Conservation (phyloP, 2,329 filamentous ascomycete species). For the Mollisiaceae sp. region DNA sequence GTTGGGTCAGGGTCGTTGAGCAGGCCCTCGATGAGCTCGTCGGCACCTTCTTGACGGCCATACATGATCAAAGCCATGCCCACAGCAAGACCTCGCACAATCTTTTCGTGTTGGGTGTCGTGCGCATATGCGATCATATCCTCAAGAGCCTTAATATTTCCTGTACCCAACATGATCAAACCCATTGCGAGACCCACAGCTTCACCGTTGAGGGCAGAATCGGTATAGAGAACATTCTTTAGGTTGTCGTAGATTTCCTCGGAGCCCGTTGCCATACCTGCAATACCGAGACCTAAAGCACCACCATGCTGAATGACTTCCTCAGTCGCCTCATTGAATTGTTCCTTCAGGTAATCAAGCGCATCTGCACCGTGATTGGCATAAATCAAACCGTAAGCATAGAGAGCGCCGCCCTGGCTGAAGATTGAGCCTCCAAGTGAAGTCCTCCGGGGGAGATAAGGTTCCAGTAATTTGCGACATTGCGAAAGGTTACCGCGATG, state of each 20-base stretch:
- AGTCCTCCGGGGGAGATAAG: slow-evolving; percentile 83
- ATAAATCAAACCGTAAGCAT: slow-evolving; percentile 94
- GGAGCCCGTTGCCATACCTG: slow-evolving; percentile 95
- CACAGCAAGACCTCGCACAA: slow-evolving; percentile 90
- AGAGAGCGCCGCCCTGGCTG: slow-evolving; percentile 94
- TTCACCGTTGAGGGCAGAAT: slow-evolving; percentile 96
- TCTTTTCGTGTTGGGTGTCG: slow-evolving; percentile 98
- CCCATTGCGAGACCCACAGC: slow-evolving; percentile 96
- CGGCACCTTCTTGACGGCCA: slow-evolving; percentile 89
- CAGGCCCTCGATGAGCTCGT: slow-evolving; percentile 91
- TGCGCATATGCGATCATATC: slow-evolving; percentile 98
- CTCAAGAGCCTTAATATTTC: slow-evolving; percentile 88
- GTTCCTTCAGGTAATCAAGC: slow-evolving; percentile 75
- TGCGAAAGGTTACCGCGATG: slow-evolving; percentile 95
- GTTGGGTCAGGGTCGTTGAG: slow-evolving; percentile 93
- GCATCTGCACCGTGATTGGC: slow-evolving; percentile 96
- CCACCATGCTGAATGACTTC: slow-evolving; percentile 98
- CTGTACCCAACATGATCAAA: slow-evolving; percentile 97
- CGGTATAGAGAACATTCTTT: slow-evolving; percentile 84
- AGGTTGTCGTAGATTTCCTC: slow-evolving; percentile 91
- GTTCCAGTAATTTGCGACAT: slow-evolving; percentile 89
- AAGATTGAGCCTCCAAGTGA: slow-evolving; percentile 86
- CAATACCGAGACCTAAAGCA: slow-evolving; percentile 92
- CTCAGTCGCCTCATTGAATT: slow-evolving; percentile 77
- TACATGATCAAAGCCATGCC: slow-evolving; percentile 99